A percentile compares a stretch with the other conserved stretches of the same genome.
Conservation (phyloP, 106 monocot species). For the Chionographis japonica region DNA sequence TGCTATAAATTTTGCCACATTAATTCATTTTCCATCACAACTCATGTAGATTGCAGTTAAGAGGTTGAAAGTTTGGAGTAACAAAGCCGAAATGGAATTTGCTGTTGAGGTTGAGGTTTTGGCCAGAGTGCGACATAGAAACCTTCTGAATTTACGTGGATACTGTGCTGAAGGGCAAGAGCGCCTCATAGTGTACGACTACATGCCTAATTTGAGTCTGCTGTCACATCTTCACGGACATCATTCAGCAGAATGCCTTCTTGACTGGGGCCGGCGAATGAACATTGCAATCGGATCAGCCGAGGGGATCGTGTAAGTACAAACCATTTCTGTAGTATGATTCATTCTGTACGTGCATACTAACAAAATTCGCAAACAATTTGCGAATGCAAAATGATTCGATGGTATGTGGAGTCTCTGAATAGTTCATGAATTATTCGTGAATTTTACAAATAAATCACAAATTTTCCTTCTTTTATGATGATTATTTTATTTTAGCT, state of each 20-base stretch:
- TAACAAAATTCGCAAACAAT: too few relatives aligned
- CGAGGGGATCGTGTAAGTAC: slow-evolving; percentile 60
- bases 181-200: slow-evolving; percentile 61
- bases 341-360: too few relatives aligned
- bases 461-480: too few relatives aligned
- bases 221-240: slow-evolving; percentile 61
- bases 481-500: too few relatives aligned
- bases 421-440: too few relatives aligned
- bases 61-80: slow-evolving; percentile 54
- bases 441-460: too few relatives aligned
- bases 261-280: slow-evolving; percentile 60
- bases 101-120: slow-evolving; percentile 62
- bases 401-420: too few relatives aligned
- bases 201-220: slow-evolving; percentile 61
- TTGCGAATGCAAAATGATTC: too few relatives aligned
- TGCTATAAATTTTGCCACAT: too few relatives aligned
- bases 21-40: neutral
- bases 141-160: slow-evolving; percentile 53
- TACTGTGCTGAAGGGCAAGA: slow-evolving; percentile 66
- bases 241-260: slow-evolving; percentile 34
- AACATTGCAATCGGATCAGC: slow-evolving; percentile 64
- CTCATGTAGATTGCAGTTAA: slow-evolving; percentile 58
- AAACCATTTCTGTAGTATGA: neutral
- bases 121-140: slow-evolving; percentile 57
- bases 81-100: slow-evolving; percentile 58